Conservation (phyloP, 768 basidiomycete genomes). For the Suillus placidus region DNA sequence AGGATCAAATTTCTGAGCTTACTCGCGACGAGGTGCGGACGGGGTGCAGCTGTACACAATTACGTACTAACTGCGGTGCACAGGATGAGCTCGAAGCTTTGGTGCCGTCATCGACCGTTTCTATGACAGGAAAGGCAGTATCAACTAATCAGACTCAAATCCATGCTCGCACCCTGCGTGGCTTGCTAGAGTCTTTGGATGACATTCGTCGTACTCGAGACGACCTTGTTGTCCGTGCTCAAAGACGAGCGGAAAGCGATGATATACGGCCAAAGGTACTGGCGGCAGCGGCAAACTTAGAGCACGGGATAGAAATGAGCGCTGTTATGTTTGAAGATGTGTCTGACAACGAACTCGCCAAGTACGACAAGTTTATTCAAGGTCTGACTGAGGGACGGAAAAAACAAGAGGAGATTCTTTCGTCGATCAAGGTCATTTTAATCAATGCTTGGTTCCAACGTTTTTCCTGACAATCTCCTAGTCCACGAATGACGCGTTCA, state of each 20-base stretch:
- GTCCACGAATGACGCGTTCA: slow-evolving; percentile 70
- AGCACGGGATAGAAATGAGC: slow-evolving; percentile 68
- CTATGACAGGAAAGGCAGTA: slow-evolving; percentile 32
- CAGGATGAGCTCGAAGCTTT: slow-evolving; percentile 68
- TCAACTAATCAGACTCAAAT: slow-evolving; percentile 53
- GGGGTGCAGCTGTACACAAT: too few species aligned
- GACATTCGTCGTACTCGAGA: slow-evolving; percentile 63
- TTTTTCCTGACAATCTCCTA: slow-evolving; percentile 32
- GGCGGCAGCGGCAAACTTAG: slow-evolving; percentile 65
- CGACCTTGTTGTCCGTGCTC: slow-evolving; percentile 66
- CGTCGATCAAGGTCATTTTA: slow-evolving; percentile 63
- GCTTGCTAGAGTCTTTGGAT: slow-evolving; percentile 79
- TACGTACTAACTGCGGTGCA: slow-evolving; percentile 12
- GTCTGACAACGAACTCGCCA: slow-evolving; percentile 74
- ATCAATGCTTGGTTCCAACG: background rate
- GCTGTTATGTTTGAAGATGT: slow-evolving; percentile 89
- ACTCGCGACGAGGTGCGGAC: slow-evolving; percentile 60
- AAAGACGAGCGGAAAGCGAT: slow-evolving; percentile 62
- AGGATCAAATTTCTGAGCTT: slow-evolving; percentile 67
- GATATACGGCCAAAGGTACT: slow-evolving; percentile 74
- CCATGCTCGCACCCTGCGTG: slow-evolving; percentile 71
- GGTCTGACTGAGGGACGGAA: slow-evolving; percentile 54
- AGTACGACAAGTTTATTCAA: slow-evolving; percentile 77
- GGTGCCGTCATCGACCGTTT: slow-evolving; percentile 67
- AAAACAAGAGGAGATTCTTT: slow-evolving; percentile 68